phyloP scores from a whole-genome alignment of 1,284 basidiomycete species.

The Exsudoporus floridanus region DNA sequence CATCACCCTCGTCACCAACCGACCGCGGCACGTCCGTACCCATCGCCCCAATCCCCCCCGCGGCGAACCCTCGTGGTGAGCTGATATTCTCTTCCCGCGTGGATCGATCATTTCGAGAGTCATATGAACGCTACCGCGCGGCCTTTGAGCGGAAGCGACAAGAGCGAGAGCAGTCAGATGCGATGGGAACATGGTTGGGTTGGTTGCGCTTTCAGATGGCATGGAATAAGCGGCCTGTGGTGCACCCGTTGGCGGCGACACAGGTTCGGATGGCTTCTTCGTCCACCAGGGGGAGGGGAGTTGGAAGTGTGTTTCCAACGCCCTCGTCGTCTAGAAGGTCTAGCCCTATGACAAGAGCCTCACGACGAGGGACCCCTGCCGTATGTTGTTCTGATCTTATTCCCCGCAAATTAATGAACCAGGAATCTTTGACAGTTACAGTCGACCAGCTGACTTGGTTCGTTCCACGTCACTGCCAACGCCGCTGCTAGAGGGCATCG shows the following conservation, averaged over 20 bases:
- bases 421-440: slow-evolving; percentile 13
- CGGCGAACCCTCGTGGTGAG: slow-evolving; percentile 90
- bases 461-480: background rate
- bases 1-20: slow-evolving; percentile 32
- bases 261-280: slow-evolving; percentile 33
- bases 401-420: slow-evolving; percentile 31
- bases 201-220: slow-evolving; percentile 44
- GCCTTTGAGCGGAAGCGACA: slow-evolving; percentile 86
- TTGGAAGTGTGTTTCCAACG: slow-evolving; percentile 37
- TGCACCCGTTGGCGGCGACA: slow-evolving; percentile 9
- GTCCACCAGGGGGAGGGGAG: slow-evolving; percentile 35
- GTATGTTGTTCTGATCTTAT: slow-evolving; percentile 25
- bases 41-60: slow-evolving; percentile 85
- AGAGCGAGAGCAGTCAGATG: slow-evolving; percentile 54
- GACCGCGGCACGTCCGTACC: slow-evolving; percentile 38
- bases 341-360: slow-evolving; percentile 42
- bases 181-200: slow-evolving; percentile 44
- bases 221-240: slow-evolving; percentile 33
- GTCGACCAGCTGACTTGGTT: slow-evolving; percentile 12
- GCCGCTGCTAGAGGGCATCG: background rate
- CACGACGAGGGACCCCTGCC: slow-evolving; percentile 28
- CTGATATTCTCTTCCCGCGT: slow-evolving; percentile 94
- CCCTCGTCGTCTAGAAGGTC: slow-evolving; percentile 43
- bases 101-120: slow-evolving; percentile 79
- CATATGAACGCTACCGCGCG: slow-evolving; percentile 89